Evolutionary conservation across 2,329 filamentous ascomycete genomes (phyloP).

Genomic region (Cadophora luteo-olivacea): DNA sequence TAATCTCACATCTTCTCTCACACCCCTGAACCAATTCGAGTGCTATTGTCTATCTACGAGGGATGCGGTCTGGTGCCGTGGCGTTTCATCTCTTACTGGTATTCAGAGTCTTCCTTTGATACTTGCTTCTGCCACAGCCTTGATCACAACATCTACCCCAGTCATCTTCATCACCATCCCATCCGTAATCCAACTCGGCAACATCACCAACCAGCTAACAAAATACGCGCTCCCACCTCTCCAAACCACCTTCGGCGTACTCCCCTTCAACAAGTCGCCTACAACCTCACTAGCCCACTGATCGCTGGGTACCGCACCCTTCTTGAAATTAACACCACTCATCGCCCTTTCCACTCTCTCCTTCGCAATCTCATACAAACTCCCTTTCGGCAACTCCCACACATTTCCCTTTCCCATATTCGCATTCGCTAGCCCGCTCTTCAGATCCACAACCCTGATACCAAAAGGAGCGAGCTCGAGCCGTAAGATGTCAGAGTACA

Average conservation of each 20-base stretch:
- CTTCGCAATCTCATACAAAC: slow-evolving; percentile 23
- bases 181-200: slow-evolving; percentile 29
- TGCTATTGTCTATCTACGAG: background rate
- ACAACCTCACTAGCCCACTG: slow-evolving; percentile 29
- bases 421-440: slow-evolving; percentile 28
- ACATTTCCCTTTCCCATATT: slow-evolving; percentile 3
- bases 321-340: slow-evolving; percentile 17
- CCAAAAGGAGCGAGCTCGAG: slow-evolving; percentile 34
- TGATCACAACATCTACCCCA: slow-evolving; percentile 22
- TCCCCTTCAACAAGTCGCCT: slow-evolving; percentile 27
- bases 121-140: background rate
- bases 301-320: slow-evolving; percentile 24
- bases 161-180: slow-evolving; percentile 35
- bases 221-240: slow-evolving; percentile 22
- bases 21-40: background rate
- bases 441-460: slow-evolving; percentile 35
- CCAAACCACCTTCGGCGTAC: slow-evolving; percentile 27
- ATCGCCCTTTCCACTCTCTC: slow-evolving; percentile 26
- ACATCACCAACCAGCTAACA: slow-evolving; percentile 17
- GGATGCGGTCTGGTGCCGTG: background rate
- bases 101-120: background rate
- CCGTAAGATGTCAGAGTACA: slow-evolving; percentile 31
- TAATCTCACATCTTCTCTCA: slow-evolving; percentile 9
- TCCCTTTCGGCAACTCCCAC: slow-evolving; percentile 23
- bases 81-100: background rate